Evolutionary conservation across 331 rosid species (phyloP), one percentile per base, ranked within the genome.

Genomic region (Stylosanthes scabra): DNA sequence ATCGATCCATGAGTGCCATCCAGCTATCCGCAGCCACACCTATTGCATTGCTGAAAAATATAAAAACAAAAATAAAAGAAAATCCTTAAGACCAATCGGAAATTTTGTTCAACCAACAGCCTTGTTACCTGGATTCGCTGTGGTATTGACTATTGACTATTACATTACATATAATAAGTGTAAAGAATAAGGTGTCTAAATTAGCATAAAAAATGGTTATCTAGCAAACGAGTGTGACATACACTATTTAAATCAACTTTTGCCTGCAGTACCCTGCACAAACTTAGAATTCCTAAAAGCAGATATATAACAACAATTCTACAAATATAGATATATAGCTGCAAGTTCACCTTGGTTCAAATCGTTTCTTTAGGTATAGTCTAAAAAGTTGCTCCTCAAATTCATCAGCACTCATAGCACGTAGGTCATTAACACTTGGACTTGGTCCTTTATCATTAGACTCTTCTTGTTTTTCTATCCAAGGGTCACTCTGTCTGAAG

Each of bases 1-100:
- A 58, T 6, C 81, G 84, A 69, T 90, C 97, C 93, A 93, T 89
- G 46, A 83, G 69, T 46, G 97, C 88, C 57, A 72, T 14, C 96
- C 91, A 93, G 80, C 86, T 46, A 11, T 88, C 90, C 59, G 93
- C 91, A 51, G 98, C 91, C 49, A 3, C 76, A 71, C 91, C 39
- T 14, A 7, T 14, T 0, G 90, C 59, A 8, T 60, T 72, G 72
- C 98, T 91, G 87, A 50, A 76, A 72, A 72, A 68, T 46, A 80
- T 44, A 45, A 73, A 42, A 65, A 61, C 55, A 41, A 11, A 60
- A 58, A 3, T 68, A 63, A 52, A 63, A 73, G 46, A 14, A 62
- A 41, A 74, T 27, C 44, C 25, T 29, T 12, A 12, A 20, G 42
- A 13, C 47, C 41, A 13, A 8, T 63, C 28, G 31, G 16, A 39